phyloP scores from a whole-genome alignment of 164 flowering plant genomes.

The Nymphaea colorata region DNA sequence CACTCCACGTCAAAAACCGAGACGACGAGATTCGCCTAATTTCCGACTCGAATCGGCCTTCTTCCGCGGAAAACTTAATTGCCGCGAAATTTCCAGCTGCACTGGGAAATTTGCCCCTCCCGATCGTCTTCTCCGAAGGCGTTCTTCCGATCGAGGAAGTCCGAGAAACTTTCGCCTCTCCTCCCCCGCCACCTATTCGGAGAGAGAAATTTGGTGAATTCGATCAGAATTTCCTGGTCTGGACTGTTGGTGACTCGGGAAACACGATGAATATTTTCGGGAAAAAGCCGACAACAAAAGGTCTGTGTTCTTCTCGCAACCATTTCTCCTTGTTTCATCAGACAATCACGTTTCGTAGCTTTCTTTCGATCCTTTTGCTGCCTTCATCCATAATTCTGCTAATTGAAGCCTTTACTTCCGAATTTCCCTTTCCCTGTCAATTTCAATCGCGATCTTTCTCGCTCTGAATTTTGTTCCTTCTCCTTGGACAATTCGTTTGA shows the following conservation, averaged over 20 bases:
- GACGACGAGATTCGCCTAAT: background rate
- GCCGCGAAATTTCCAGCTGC: background rate
- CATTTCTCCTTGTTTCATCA: background rate
- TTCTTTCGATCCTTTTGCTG: background rate
- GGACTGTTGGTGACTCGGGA: background rate
- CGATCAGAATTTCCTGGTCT: no score
- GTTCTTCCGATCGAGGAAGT: background rate
- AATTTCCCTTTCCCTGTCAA: background rate
- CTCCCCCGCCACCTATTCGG: background rate
- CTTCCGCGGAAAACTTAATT: background rate
- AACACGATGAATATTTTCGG: conserved; percentile 51
- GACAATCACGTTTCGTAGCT: background rate
- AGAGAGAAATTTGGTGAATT: no score
- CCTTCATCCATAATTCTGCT: background rate
- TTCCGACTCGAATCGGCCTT: background rate
- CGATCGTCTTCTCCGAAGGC: background rate
- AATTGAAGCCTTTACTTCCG: background rate
- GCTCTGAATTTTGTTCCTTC: background rate
- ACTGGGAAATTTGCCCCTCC: background rate
- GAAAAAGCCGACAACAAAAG: conserved; percentile 70
- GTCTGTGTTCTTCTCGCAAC: conserved; percentile 15
- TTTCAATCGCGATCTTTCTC: background rate
- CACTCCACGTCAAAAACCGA: background rate
- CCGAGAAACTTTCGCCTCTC: background rate
- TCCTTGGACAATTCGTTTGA: background rate